phyloP scores from a whole-genome alignment of 768 basidiomycete species.

The Chalciporus sphaerocephalus region DNA sequence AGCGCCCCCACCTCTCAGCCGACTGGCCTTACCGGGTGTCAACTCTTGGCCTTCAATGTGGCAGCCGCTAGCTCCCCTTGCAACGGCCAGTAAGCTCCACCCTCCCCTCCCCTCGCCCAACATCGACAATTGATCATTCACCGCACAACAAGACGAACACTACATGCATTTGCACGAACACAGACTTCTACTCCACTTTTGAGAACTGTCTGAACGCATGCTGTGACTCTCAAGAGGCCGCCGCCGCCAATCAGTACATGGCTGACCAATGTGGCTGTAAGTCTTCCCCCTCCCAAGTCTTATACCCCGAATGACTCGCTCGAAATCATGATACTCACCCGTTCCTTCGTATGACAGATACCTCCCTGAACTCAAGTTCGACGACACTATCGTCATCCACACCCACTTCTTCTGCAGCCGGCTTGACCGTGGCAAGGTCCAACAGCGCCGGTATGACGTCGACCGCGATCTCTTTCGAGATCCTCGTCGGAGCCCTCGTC shows the following conservation, averaged over 20 bases:
- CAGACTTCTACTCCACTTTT: constrained; percentile 34
- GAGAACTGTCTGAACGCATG: constrained; percentile 29
- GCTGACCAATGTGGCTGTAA: constrained; percentile 29
- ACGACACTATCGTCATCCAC: not conserved
- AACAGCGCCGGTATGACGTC: constrained; percentile 19
- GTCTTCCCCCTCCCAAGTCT: not conserved
- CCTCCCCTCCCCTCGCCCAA: not conserved
- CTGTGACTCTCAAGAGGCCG: constrained; percentile 32
- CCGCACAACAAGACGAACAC: constrained; percentile 33
- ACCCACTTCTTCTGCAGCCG: not conserved
- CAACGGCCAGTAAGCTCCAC: constrained; percentile 10
- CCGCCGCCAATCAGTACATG: constrained; percentile 33
- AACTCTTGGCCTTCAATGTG: not conserved
- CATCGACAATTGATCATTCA: not conserved
- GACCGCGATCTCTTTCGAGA: constrained; percentile 17
- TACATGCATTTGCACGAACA: constrained; percentile 36
- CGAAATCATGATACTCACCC: not conserved
- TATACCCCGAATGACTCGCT: too few species aligned
- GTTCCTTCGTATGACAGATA: too few species aligned
- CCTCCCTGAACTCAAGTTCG: too few species aligned
- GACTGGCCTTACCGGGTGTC: constrained; percentile 3
- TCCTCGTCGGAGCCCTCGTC: constrained; percentile 19
- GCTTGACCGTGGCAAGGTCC: not conserved
- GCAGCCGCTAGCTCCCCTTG: constrained; percentile 6
- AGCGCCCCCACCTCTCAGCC: constrained; percentile 2